Evolutionary conservation across 495 filamentous ascomycete species (phyloP).

Genomic region (Cetradonia linearis): DNA sequence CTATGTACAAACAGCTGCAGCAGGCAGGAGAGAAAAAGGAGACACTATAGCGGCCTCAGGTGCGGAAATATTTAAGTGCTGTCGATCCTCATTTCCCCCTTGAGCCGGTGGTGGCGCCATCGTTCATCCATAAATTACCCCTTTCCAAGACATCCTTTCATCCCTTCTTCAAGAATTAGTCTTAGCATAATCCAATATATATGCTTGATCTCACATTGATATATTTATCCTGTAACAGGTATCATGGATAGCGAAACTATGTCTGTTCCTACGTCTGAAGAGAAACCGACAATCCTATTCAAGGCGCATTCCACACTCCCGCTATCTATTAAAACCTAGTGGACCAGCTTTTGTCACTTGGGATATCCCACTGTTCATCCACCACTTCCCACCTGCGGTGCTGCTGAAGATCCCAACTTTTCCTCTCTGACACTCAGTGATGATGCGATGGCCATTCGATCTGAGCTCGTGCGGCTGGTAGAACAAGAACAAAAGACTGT

Average conservation of each 20-base stretch:
- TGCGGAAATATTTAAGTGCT: too few species aligned
- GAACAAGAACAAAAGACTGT: slow-evolving; percentile 23
- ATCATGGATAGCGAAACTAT: neutral
- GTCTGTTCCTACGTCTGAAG: neutral
- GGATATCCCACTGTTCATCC: slow-evolving; percentile 12
- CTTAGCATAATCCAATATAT: too few species aligned
- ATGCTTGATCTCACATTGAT: too few species aligned
- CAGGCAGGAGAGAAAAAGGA: too few species aligned
- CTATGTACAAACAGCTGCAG: too few species aligned
- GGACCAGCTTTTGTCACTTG: neutral
- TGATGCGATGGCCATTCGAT: slow-evolving; percentile 14
- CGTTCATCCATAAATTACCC: too few species aligned
- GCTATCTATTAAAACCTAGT: slow-evolving; percentile 3
- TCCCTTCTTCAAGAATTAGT: too few species aligned
- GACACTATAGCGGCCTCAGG: too few species aligned
- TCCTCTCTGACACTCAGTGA: slow-evolving; percentile 13
- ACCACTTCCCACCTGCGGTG: slow-evolving; percentile 11
- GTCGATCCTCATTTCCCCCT: too few species aligned
- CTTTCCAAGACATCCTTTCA: too few species aligned
- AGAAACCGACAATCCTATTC: slow-evolving; percentile 9
- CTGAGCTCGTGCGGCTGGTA: slow-evolving; percentile 8
- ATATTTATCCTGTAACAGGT: too few species aligned
- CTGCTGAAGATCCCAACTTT: slow-evolving; percentile 7
- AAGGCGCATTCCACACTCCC: slow-evolving; percentile 2
- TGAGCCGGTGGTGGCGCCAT: too few species aligned